phyloP scores from a whole-genome alignment of 371 early-diverging fungal genomes.

The Mortierella sp. region DNA sequence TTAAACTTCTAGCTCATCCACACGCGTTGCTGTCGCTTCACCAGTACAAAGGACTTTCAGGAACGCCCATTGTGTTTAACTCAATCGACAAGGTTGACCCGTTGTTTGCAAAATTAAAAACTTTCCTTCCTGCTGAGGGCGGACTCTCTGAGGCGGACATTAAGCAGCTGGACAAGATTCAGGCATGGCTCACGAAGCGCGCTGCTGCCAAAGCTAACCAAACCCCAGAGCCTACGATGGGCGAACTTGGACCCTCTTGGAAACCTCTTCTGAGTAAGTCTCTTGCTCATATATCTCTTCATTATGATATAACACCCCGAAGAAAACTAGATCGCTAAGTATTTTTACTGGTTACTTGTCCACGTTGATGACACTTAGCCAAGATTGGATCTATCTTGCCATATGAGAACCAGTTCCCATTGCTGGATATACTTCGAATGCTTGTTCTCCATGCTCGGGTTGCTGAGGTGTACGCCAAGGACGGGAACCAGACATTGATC shows the following conservation, averaged over 20 bases:
- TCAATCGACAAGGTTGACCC: slow-evolving; percentile 68
- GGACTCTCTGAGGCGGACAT: slow-evolving; percentile 33
- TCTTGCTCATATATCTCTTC: background rate
- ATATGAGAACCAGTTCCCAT: slow-evolving; percentile 70
- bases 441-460: slow-evolving; percentile 63
- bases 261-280: slow-evolving; percentile 58
- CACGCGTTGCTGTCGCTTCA: slow-evolving; percentile 59
- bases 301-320: background rate
- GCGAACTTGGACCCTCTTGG: slow-evolving; percentile 56
- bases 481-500: slow-evolving; percentile 59
- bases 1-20: slow-evolving; percentile 66
- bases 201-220: slow-evolving; percentile 42
- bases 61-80: slow-evolving; percentile 69
- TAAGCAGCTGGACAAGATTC: slow-evolving; percentile 47
- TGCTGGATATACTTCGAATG: slow-evolving; percentile 76
- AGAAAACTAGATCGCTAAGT: background rate
- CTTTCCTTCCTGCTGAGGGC: slow-evolving; percentile 52
- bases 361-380: slow-evolving; percentile 38
- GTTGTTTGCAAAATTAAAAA: slow-evolving; percentile 70
- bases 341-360: slow-evolving; percentile 8
- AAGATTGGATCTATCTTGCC: slow-evolving; percentile 59
- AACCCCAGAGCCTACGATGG: slow-evolving; percentile 41
- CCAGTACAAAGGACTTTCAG: slow-evolving; percentile 37
- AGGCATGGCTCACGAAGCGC: slow-evolving; percentile 47
- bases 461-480: slow-evolving; percentile 62